Base-by-base conservation (phyloP, 1,284 basidiomycete genomes). In the Inonotus obliquus region DNA sequence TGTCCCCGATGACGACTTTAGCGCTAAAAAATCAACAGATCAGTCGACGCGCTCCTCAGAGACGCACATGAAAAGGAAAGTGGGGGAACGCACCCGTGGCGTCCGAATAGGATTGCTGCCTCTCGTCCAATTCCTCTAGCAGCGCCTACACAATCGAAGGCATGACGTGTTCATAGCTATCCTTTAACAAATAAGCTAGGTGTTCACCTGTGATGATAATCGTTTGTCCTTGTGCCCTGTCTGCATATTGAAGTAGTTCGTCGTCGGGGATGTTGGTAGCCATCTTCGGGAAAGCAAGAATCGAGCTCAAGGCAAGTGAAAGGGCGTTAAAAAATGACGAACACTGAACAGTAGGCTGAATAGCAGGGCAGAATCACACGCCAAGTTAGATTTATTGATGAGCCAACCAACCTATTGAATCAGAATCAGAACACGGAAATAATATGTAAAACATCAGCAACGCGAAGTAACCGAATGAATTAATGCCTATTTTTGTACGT, bases 121-220 rank as follows among this genome's bases (percentile, higher is more conserved):
- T 78, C 76, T 69, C 74, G 79, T 13, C 84, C 84, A 60, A 86
- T 82, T 0, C 83, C 84, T 67, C 78, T 80, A 0, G 79, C 81
- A 53, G 78, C 84, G 60, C 82, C 82, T 80, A 25, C 7, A 44
- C 57, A 21, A n/a, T n/a, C n/a, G n/a, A n/a, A n/a, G n/a, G n/a
- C n/a, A 59, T 5, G 21, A 54, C 29, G 41, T 39, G 23, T 39
- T 29, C 5, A 49, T 13, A 56, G n/a, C 57, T 44, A 21, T 9
- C 37, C 25, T 54, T 11, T 47, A 13, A 54, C 38, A 45, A 27
- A 19, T 2, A 23, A 37, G 14, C 32, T 35, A 41, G 13, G 19
- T 17, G 7, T 45, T 54, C 41, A 79, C 83, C 83, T 21, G 84
- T 86, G 37, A 86, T 79, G 41, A 86, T 64, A 6, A 84, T 77